Evolutionary conservation across 345 rosid species (phyloP).

Genomic region (Acer negundo): DNA sequence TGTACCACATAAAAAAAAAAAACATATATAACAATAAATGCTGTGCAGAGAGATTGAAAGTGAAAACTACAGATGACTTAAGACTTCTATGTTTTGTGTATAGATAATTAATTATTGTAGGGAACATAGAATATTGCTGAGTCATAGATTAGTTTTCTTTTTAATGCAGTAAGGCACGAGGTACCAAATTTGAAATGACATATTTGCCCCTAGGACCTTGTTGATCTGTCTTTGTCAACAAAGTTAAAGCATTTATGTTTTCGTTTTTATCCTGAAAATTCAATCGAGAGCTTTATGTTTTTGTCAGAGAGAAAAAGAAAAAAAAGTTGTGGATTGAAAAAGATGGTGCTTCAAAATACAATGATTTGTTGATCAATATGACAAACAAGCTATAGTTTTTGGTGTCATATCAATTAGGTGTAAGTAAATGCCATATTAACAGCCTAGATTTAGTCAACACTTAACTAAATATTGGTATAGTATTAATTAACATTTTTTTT

Average conservation of each 20-base stretch:
- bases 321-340: background rate
- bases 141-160: constrained; percentile 44
- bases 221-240: constrained; percentile 3
- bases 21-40: constrained; percentile 4
- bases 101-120: constrained; percentile 12
- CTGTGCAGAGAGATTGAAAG: constrained; percentile 7
- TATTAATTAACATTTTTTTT: background rate
- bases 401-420: background rate
- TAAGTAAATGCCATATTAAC: background rate
- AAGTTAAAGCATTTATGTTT: background rate
- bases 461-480: background rate
- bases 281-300: background rate
- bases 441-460: background rate
- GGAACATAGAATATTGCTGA: constrained; percentile 20
- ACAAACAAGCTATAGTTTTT: background rate
- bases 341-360: background rate
- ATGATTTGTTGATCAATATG: background rate
- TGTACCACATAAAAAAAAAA: constrained; percentile 14
- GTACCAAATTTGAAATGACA: constrained; percentile 30
- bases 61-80: constrained; percentile 5
- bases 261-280: background rate
- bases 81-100: constrained; percentile 11
- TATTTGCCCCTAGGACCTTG: constrained; percentile 19
- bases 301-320: background rate
- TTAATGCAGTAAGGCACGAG: constrained; percentile 57